A percentile compares a stretch with the other conserved stretches of the same genome.
These are phyloP conservation scores for Starmerella geochares DNA, from an alignment of 805 yeast genomes.

Conservation along the genomic window DNA sequence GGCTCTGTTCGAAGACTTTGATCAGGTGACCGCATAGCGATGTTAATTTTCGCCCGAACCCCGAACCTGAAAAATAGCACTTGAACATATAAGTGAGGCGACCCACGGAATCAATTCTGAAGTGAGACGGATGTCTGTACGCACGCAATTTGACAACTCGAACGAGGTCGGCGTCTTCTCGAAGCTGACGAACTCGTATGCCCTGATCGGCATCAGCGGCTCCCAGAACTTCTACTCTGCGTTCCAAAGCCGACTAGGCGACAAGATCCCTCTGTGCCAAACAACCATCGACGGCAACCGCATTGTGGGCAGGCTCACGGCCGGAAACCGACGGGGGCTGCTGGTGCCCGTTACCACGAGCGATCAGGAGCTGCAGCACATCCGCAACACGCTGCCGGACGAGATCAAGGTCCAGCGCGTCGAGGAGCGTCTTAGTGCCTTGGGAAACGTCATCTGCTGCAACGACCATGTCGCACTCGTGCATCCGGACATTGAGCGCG, in stretches of 20 bases:
- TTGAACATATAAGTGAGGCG: background rate
- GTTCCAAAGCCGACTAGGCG: conserved; percentile 95
- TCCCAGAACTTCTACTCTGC: conserved; percentile 77
- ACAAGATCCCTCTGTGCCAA: conserved; percentile 89
- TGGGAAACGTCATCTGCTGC: conserved; percentile 97
- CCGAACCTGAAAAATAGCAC: background rate
- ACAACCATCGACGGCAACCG: conserved; percentile 98
- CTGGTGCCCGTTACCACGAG: conserved; percentile 96
- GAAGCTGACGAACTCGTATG: conserved; percentile 89
- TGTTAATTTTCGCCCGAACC: conserved; percentile 1
- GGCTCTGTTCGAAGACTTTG: no score
- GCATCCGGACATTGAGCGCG: conserved; percentile 98
- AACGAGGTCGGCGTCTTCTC: conserved; percentile 30
- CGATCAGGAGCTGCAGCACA: conserved; percentile 95
- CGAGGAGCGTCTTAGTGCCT: conserved; percentile 91
- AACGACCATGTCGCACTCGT: conserved; percentile 98
- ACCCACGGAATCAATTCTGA: background rate
- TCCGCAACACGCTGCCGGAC: conserved; percentile 93
- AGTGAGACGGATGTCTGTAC: conserved; percentile 24
- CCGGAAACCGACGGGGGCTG: conserved; percentile 95
- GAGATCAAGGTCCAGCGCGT: conserved; percentile 92
- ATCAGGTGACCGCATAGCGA: conserved; percentile 1
- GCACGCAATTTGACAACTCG: conserved; percentile 30
- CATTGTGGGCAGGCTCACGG: conserved; percentile 95
- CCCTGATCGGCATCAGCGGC: conserved; percentile 94